Conservation (phyloP, 164 flowering plant species). For the Liquidambar formosana region DNA sequence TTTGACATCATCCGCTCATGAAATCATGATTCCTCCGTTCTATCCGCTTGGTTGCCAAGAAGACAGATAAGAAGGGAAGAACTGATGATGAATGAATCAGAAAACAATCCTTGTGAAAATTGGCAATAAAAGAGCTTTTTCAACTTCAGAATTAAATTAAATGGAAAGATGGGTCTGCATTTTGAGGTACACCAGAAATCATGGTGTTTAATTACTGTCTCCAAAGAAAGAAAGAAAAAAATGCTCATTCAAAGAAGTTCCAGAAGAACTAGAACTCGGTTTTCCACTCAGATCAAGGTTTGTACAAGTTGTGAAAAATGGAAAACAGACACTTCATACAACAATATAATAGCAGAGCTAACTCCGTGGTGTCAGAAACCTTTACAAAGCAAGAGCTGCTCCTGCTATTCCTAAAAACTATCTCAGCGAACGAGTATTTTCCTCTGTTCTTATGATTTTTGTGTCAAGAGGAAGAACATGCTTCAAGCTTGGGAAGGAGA, state of each 20-base stretch:
- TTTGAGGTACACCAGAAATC: too few relatives aligned
- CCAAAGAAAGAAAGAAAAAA: neutral
- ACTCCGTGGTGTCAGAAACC: neutral
- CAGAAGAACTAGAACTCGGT: conserved; percentile 1
- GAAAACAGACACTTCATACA: conserved; percentile 6
- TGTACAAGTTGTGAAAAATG: conserved; percentile 12
- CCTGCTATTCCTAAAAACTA: neutral
- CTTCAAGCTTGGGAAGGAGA: conserved; percentile 89
- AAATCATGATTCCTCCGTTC: too few relatives aligned
- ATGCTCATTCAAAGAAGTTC: too few relatives aligned
- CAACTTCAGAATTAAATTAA: too few relatives aligned
- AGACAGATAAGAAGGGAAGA: too few relatives aligned
- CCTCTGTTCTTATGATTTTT: neutral
- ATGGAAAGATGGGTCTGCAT: too few relatives aligned
- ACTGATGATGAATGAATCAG: too few relatives aligned
- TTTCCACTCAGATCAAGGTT: conserved; percentile 2
- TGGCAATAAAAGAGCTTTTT: too few relatives aligned
- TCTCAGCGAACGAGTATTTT: neutral
- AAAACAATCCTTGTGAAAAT: too few relatives aligned
- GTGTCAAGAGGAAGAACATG: conserved; percentile 42
- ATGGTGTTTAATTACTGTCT: too few relatives aligned
- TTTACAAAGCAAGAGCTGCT: conserved; percentile 21
- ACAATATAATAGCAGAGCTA: conserved; percentile 8
- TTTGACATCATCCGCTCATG: too few relatives aligned
- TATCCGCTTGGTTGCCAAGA: too few relatives aligned